A percentile compares a stretch with the other conserved stretches of the same genome.
Evolutionary conservation across 352 stramenopile species (phyloP).

Genomic region (Globisporangium carolinianum): DNA sequence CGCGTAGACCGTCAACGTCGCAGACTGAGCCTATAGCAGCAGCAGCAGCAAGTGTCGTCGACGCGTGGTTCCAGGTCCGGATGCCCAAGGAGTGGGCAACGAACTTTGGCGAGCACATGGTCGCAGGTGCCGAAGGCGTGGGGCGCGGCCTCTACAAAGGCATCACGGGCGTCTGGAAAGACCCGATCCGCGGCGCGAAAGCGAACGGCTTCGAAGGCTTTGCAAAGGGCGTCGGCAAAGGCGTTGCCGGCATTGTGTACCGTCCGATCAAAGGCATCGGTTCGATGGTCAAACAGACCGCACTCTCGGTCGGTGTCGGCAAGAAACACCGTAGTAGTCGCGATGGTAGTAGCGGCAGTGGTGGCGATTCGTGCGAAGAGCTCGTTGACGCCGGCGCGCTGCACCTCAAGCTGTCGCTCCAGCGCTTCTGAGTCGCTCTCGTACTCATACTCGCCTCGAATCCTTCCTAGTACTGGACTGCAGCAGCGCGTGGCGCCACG

Average conservation of each 20-base stretch:
- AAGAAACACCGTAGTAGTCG: conserved; percentile 34
- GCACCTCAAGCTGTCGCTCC: conserved; percentile 56
- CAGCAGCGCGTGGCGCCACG: neutral
- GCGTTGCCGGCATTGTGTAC: conserved; percentile 65
- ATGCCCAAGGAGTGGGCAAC: conserved; percentile 66
- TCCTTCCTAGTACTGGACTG: no score
- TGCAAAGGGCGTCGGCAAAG: conserved; percentile 60
- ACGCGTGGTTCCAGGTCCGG: conserved; percentile 46
- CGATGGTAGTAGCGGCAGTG: neutral
- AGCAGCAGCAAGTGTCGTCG: conserved; percentile 16
- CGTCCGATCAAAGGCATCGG: conserved; percentile 65
- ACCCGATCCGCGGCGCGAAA: conserved; percentile 71
- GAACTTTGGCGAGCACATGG: conserved; percentile 81
- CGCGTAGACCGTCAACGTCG: neutral
- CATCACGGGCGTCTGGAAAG: conserved; percentile 72
- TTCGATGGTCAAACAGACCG: conserved; percentile 74
- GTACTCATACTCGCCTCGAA: neutral
- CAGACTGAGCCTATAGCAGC: neutral
- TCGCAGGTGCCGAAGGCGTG: conserved; percentile 60
- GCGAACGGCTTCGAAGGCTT: conserved; percentile 66
- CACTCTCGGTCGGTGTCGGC: conserved; percentile 47
- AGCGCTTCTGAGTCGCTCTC: conserved; percentile 36
- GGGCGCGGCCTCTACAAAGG: conserved; percentile 63
- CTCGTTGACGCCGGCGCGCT: conserved; percentile 49
- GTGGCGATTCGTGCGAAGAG: conserved; percentile 22